Evolutionary conservation across 1,284 basidiomycete species (phyloP), one percentile per base, ranked within the genome.

Genomic region (Violaceomyces palustris): DNA sequence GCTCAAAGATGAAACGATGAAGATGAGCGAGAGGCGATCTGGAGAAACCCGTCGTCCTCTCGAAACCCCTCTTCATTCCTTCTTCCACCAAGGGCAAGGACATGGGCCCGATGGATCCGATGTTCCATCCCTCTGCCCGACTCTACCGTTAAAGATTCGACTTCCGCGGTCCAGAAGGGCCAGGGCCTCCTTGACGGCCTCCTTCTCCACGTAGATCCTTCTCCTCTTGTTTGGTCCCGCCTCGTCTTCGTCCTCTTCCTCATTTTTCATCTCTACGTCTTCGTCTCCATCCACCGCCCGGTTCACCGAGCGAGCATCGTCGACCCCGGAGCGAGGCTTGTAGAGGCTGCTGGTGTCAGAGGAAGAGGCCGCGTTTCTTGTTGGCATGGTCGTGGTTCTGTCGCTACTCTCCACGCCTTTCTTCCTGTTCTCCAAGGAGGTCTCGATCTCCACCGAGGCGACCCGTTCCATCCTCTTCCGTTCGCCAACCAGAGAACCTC

Each of bases 131-230:
- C n/a, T n/a, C n/a, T n/a, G n/a, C n/a, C n/a, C n/a, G n/a, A n/a
- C n/a, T n/a, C n/a, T n/a, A n/a, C n/a, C n/a, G n/a, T n/a, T n/a
- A n/a, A n/a, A n/a, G n/a, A n/a, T n/a, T n/a, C n/a, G n/a, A n/a
- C n/a, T 53, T 0, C 58, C 59, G 0, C 61, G 48, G 36, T 68
- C 65, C 30, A 67, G 38, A 24, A 67, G 21, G 15, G 57, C 53
- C 31, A 67, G 36, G 1, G 59, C 65, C 30, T 67, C 63, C 34
- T 63, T 43, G 8, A 67, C 65, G 14, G 53, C 61, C 39, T 63
- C 55, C 29, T 50, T 43, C 34, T 65, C 63, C 6, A 67, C 48
- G 24, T 61, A 23, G 27, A 67, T 53, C 18, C 54, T 39, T 15
- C 62, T 52, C 12, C 63, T 30, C 39, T 67, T 67, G n/a, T 35